Base-by-base conservation (phyloP, 108 stramenopile species). In the Cyclotella sp. region DNA sequence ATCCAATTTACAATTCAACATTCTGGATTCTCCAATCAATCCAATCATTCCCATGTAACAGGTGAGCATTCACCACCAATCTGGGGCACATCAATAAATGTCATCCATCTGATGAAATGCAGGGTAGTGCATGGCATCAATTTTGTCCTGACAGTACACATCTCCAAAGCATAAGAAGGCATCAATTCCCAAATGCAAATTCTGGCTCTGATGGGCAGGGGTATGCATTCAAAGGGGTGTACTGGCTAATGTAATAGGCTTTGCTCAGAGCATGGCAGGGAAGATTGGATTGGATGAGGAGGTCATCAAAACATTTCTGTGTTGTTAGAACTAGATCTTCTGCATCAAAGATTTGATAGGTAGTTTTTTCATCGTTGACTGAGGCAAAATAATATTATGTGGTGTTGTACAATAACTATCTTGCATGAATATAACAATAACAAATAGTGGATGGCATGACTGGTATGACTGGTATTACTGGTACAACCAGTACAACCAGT, bases 31-130 rank as follows among this genome's bases (percentile, higher is more conserved):
- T 44, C 27, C 24, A 65, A 55, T n/a, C n/a, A n/a, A n/a, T n/a
- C 86, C 83, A 86, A 4, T 72, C 76, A 0, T 77, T 77, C 21
- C 81, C 78, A 28, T 34, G 49, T 6, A 70, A 30, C n/a, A 65
- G 74, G 14, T 82, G 53, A 0, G 73, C 82, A 26, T 45, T 76
- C 42, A n/a, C 62, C 81, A 73, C 82, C 22, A 62, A 75, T 26
- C 69, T 61, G 30, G 27, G 24, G 24, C 71, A 64, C 61, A 85
- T 86, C 4, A 96, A 79, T 84, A 82, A 6, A 95, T 90, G 18
- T 91, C 96, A 84, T 99, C 98, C 75, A 99, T 83, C 83, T 99
- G 98, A 86, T 99, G 98, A 70, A 99, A 99, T 26, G 95, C 95
- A 15, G 96, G 95, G 77, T 92, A 96, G 79, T 99, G 98, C 12